These are phyloP conservation scores for Cichorium intybus DNA, from an alignment of 140 eudicot species.

Conservation along the genomic window DNA sequence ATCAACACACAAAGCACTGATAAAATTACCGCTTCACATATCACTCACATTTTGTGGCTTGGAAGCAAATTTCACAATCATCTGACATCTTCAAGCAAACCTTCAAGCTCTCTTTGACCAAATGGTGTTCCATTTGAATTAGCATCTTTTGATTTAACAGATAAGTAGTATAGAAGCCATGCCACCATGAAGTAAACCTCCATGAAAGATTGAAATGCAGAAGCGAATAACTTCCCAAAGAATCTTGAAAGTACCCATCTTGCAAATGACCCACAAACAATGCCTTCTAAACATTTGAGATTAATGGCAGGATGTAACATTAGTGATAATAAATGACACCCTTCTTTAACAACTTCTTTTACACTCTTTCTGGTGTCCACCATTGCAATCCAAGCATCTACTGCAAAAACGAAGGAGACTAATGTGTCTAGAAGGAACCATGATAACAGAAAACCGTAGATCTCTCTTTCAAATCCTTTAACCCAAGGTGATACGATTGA, in stretches of 20 bases:
- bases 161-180: constrained; percentile 81
- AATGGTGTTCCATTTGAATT: constrained; percentile 65
- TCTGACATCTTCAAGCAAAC: constrained; percentile 67
- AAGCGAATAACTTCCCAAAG: constrained; percentile 64
- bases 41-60: constrained; percentile 24
- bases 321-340: constrained; percentile 66
- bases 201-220: constrained; percentile 70
- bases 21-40: constrained; percentile 45
- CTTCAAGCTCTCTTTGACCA: constrained; percentile 83
- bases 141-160: constrained; percentile 78
- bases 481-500: constrained; percentile 75
- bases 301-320: constrained; percentile 73
- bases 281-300: constrained; percentile 74
- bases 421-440: constrained; percentile 80
- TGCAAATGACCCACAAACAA: constrained; percentile 68
- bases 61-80: constrained; percentile 39
- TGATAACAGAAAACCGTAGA: constrained; percentile 58
- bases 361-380: constrained; percentile 83
- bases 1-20: constrained; percentile 49
- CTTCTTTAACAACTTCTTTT: constrained; percentile 88
- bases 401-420: constrained; percentile 74
- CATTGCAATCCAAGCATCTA: constrained; percentile 95
- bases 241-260: constrained; percentile 61
- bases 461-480: constrained; percentile 71
- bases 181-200: constrained; percentile 93